phyloP scores from a whole-genome alignment of 805 yeast genomes.

The Dipodascus geniculatus region DNA sequence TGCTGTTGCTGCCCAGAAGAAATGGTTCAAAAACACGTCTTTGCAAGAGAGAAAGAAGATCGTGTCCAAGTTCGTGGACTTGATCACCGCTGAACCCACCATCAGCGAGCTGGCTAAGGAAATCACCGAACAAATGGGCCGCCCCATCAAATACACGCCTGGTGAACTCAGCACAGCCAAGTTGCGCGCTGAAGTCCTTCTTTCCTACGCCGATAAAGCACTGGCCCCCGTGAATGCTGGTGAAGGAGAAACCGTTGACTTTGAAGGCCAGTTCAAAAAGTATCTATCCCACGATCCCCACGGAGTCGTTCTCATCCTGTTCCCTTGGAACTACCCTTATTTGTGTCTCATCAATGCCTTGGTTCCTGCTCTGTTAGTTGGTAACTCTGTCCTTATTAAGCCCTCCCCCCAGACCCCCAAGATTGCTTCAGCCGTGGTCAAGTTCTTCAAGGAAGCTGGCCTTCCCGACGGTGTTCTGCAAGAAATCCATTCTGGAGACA shows the following conservation, averaged over 20 bases:
- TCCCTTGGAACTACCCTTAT: constrained; percentile 91
- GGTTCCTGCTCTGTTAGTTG: constrained; percentile 79
- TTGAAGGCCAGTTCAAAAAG: constrained; percentile 17
- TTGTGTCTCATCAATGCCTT: constrained; percentile 81
- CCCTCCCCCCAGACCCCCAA: constrained; percentile 84
- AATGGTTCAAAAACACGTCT: constrained; percentile 15
- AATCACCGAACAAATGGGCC: constrained; percentile 26
- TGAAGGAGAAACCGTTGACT: constrained; percentile 8
- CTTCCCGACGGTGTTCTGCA: constrained; percentile 75
- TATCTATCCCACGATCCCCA: constrained; percentile 55
- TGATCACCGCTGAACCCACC: constrained; percentile 14
- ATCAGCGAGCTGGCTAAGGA: constrained; percentile 19
- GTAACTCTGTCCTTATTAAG: constrained; percentile 74
- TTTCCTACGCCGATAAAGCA: constrained; percentile 23
- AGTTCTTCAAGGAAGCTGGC: constrained; percentile 60
- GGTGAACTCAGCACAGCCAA: constrained; percentile 24
- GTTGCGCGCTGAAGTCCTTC: constrained; percentile 18
- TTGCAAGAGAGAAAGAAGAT: constrained; percentile 19
- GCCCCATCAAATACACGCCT: constrained; percentile 23
- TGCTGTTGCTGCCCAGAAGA: constrained; percentile 18
- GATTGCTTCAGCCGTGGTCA: constrained; percentile 61
- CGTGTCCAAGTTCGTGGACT: constrained; percentile 17
- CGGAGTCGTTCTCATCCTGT: constrained; percentile 82
- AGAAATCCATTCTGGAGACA: constrained; percentile 61
- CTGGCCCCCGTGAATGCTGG: constrained; percentile 22